Conservation (phyloP, 1,139 yeast species). For the Scheffersomyces segobiensis region DNA sequence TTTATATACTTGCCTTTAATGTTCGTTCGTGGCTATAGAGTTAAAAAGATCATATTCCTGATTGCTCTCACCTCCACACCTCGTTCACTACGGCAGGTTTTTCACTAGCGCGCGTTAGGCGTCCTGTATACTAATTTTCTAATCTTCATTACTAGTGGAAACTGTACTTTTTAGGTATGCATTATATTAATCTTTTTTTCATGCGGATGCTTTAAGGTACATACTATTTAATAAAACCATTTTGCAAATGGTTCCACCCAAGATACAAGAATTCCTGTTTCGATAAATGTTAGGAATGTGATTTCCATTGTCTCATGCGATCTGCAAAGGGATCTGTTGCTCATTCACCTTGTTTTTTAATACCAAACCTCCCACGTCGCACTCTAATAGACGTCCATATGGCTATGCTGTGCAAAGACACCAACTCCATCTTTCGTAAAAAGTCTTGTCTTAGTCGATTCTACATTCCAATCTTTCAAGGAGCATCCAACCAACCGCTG, state of each 20-base stretch:
- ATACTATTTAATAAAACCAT: background rate
- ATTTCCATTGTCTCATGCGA: background rate
- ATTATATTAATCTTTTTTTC: background rate
- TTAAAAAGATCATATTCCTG: background rate
- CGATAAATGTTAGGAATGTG: background rate
- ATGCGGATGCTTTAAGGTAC: slow-evolving; percentile 1
- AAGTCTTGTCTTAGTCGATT: background rate
- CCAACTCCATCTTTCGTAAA: background rate
- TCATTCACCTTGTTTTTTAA: background rate
- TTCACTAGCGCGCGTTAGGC: background rate
- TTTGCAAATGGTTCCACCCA: background rate
- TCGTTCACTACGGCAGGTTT: background rate
- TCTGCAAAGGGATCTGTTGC: background rate
- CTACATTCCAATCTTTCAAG: background rate
- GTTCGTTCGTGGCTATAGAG: background rate
- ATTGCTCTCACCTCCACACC: background rate
- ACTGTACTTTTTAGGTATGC: background rate
- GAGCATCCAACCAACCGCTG: background rate
- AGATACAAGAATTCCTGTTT: background rate
- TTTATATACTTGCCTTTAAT: background rate
- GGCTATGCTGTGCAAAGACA: background rate
- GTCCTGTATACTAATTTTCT: background rate
- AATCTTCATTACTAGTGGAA: background rate
- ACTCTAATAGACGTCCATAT: background rate
- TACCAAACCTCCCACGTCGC: background rate